Evolutionary conservation across 176 grass and related monocot species (phyloP), one percentile per base, ranked within the genome.

Genomic region (Oryza australiensis): DNA sequence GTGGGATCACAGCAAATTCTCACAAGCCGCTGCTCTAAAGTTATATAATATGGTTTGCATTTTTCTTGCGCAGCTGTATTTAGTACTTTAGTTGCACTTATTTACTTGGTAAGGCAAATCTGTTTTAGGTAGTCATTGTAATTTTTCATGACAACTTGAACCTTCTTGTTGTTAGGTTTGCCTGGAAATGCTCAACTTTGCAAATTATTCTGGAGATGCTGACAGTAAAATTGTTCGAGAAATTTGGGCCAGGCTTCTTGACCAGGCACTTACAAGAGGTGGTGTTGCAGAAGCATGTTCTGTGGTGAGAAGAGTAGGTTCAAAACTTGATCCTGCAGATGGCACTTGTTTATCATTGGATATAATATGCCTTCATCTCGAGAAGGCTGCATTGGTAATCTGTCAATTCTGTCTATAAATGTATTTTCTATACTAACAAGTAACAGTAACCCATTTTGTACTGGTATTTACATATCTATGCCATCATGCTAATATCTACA

Each of bases 181-280:
- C 85, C 71, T 98, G 80, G 93, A 98, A 94, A 98, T 98, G 74
- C 88, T 98, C 68, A 93, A 93, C 85, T 98, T 98, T 83, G 92
- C 93, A 86, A 93, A 95, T 68, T 93, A 95, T 80, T 93, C 96
- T 75, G 96, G 96, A 46, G 96, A 94, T 34, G 80, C 90, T 69
- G 96, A 95, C 75, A 91, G 88, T 60, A 90, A 94, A 79, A 88
- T 95, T 41, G 87, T 93, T 59, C 84, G 90, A 62, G 93, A 98
- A 87, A 93, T 90, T 72, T 98, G 96, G 96, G 85, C 90, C 33
- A 88, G 90, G 78, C 90, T 98, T 48, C 96, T 98, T 84, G 88
- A 95, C 62, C 90, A 95, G 69, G 80, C 90, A 72, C 88, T 98
- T 80, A 88, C 89, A 76, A 91, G 82, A 82, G 96, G 96, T 64